Percentiles rank a stretch among this genome's conserved stretches.
phyloP scores from a whole-genome alignment of 768 basidiomycete genomes.

The Melanogaster broomeanus region DNA sequence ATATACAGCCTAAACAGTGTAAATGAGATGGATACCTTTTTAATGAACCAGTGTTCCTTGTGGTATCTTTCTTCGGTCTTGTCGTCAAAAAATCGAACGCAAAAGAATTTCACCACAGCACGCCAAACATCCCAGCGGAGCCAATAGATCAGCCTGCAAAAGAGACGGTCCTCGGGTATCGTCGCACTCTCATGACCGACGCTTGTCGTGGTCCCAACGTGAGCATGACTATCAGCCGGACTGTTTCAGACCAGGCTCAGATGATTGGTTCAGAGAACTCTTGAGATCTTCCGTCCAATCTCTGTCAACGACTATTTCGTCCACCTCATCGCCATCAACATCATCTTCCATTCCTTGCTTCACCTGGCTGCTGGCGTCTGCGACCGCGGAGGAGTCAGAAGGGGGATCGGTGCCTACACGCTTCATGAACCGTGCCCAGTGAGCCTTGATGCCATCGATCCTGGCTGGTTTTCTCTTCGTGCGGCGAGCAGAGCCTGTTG shows the following conservation, averaged over 20 bases:
- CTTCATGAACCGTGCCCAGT: conserved; percentile 54
- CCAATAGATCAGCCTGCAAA: conserved; percentile 37
- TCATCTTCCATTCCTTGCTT: conserved; percentile 34
- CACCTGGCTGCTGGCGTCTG: conserved; percentile 44
- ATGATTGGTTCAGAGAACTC: conserved; percentile 53
- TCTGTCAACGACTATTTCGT: conserved; percentile 78
- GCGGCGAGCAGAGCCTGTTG: conserved; percentile 20
- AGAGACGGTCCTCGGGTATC: conserved; percentile 33
- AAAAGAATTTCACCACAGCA: conserved; percentile 56
- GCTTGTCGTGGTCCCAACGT: conserved; percentile 31
- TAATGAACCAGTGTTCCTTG: conserved; percentile 74
- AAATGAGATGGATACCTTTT: conserved; percentile 42
- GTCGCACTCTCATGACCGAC: conserved; percentile 39
- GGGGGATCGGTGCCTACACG: conserved; percentile 59
- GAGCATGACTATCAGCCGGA: conserved; percentile 44
- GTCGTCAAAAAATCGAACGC: conserved; percentile 60
- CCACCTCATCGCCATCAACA: conserved; percentile 44
- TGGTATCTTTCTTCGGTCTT: conserved; percentile 50
- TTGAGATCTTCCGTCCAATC: conserved; percentile 63
- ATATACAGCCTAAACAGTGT: not conserved
- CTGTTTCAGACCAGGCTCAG: conserved; percentile 52
- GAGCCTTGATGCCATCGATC: conserved; percentile 38
- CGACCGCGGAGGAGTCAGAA: conserved; percentile 53
- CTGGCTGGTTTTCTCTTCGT: conserved; percentile 41
- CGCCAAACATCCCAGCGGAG: conserved; percentile 65